Percentiles rank a stretch among this genome's conserved stretches.
These are phyloP conservation scores for Xerocomus brunneocitrinus DNA, from an alignment of 768 basidiomycete genomes.

Conservation along the genomic window DNA sequence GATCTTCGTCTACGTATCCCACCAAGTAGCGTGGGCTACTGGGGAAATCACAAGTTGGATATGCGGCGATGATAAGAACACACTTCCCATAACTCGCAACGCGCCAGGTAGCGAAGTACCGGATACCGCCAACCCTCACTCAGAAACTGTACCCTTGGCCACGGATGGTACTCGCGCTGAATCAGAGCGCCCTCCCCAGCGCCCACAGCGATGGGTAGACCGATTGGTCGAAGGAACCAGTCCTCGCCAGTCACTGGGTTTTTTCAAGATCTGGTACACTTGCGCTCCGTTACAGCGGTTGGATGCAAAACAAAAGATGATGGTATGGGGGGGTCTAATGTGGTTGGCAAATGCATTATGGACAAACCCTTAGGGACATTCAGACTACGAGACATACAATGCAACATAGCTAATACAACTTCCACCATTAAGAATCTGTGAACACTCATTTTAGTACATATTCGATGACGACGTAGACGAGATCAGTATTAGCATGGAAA, in stretches of 20 bases:
- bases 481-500: conserved; percentile 89
- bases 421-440: conserved; percentile 5
- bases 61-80: conserved; percentile 36
- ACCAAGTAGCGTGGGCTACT: conserved; percentile 73
- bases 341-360: conserved; percentile 67
- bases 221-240: conserved; percentile 38
- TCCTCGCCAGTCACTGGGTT: conserved; percentile 16
- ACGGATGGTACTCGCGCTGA: conserved; percentile 14
- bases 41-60: conserved; percentile 61
- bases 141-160: conserved; percentile 12
- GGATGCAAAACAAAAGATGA: conserved; percentile 42
- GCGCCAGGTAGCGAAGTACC: neutral
- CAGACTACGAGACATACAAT: conserved; percentile 1
- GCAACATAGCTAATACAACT: neutral
- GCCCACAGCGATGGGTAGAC: conserved; percentile 47
- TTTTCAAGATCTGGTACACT: conserved; percentile 28
- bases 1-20: conserved; percentile 76
- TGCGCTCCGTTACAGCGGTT: conserved; percentile 29
- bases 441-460: conserved; percentile 13
- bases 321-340: conserved; percentile 42
- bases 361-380: conserved; percentile 30
- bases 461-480: neutral
- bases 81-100: conserved; percentile 18
- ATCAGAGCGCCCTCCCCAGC: conserved; percentile 30
- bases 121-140: neutral